These are phyloP conservation scores for Phytophthora pini DNA, from an alignment of 352 stramenopile species.

Conservation along the genomic window DNA sequence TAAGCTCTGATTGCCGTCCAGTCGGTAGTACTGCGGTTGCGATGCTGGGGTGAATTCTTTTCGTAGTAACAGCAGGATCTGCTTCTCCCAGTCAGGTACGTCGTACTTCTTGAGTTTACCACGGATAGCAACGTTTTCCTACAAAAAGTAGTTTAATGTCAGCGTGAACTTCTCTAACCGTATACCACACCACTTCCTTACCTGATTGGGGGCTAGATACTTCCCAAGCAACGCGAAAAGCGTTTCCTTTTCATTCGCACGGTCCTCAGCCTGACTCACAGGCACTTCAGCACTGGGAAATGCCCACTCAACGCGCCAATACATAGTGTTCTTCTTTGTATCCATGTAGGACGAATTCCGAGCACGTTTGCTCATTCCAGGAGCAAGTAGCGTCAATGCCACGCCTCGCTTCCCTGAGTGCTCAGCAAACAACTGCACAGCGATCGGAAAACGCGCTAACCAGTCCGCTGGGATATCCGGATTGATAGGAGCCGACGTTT, in stretches of 20 bases:
- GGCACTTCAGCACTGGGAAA: conserved; percentile 64
- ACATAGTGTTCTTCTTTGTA: conserved; percentile 62
- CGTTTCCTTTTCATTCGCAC: conserved; percentile 58
- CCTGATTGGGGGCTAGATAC: conserved; percentile 64
- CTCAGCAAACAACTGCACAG: conserved; percentile 72
- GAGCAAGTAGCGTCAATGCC: conserved; percentile 70
- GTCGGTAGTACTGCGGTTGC: conserved; percentile 72
- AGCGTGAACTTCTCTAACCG: not conserved
- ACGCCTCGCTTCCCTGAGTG: conserved; percentile 75
- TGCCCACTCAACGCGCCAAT: conserved; percentile 81
- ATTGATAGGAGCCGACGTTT: conserved; percentile 41
- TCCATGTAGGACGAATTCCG: conserved; percentile 84
- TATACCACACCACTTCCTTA: conserved; percentile 31
- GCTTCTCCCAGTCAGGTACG: conserved; percentile 53
- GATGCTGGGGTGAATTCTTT: conserved; percentile 82
- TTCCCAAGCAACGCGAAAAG: conserved; percentile 64
- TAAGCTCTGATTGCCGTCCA: conserved; percentile 67
- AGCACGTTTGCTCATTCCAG: conserved; percentile 82
- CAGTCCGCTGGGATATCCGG: conserved; percentile 75
- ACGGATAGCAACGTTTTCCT: conserved; percentile 77
- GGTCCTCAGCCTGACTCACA: conserved; percentile 57
- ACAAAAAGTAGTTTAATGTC: conserved; percentile 2
- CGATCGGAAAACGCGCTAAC: conserved; percentile 72
- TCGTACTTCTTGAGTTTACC: conserved; percentile 80
- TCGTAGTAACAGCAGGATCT: conserved; percentile 68